These are phyloP conservation scores for Lichtheimia corymbifera DNA, from an alignment of 371 early-diverging fungal genomes.

Conservation along the genomic window DNA sequence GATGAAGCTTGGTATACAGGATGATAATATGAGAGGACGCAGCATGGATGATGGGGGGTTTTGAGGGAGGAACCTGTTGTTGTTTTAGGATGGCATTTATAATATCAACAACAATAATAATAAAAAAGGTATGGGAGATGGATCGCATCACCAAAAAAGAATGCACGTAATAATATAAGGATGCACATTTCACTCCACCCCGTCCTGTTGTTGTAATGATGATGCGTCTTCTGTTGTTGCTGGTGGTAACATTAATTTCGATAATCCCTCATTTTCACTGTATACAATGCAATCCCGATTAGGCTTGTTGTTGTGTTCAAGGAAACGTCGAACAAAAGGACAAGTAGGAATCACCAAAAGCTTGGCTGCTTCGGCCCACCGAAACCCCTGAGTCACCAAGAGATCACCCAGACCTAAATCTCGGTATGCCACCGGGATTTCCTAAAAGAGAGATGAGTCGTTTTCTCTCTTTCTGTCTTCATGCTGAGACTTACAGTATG, in stretches of 20 bases:
- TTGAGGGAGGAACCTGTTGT: no score
- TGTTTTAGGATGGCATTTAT: no score
- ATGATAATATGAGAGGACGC: no score
- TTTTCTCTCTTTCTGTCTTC: not conserved
- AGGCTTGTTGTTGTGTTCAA: conserved; percentile 5
- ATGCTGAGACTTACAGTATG: conserved; percentile 21
- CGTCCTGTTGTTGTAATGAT: no score
- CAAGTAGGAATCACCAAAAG: conserved; percentile 17
- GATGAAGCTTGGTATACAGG: no score
- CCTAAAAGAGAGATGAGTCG: conserved; percentile 4
- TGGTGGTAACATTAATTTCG: conserved; percentile 4
- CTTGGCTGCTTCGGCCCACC: conserved; percentile 14
- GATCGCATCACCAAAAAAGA: no score
- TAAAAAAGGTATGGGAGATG: no score
- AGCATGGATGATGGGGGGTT: no score
- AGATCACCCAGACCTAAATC: conserved; percentile 18
- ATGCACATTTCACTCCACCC: no score
- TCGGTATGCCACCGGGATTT: conserved; percentile 18
- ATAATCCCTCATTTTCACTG: conserved; percentile 10
- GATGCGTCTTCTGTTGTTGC: no score
- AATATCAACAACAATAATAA: no score
- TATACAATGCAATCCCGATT: conserved; percentile 7
- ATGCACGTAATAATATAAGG: no score
- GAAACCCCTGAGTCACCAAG: conserved; percentile 15
- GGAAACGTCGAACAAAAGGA: conserved; percentile 15